Conservation (phyloP, 495 filamentous ascomycete species). For the Penicillium desertorum region DNA sequence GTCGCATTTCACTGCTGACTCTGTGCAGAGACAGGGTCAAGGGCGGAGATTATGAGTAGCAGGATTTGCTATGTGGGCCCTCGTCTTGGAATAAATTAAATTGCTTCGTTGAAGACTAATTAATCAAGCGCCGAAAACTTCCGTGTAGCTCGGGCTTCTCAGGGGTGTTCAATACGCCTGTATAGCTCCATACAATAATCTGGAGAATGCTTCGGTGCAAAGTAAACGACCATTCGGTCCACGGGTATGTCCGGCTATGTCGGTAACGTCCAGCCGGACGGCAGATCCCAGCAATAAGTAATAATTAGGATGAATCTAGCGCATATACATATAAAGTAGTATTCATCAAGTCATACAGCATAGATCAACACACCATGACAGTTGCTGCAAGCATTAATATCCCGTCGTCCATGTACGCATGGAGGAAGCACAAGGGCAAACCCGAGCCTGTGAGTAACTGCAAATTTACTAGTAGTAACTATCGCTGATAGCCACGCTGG, state of each 20-base stretch:
- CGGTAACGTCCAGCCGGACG: background rate
- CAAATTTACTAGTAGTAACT: no score
- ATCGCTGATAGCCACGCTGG: background rate
- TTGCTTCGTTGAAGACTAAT: background rate
- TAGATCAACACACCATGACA: background rate
- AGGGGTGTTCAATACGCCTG: background rate
- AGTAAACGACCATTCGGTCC: no score
- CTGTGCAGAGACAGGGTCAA: slow-evolving; percentile 3
- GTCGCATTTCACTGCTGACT: background rate
- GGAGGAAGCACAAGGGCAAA: slow-evolving; percentile 27
- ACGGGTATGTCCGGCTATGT: background rate
- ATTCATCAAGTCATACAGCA: background rate
- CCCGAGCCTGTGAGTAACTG: slow-evolving; percentile 11
- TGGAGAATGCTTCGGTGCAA: background rate
- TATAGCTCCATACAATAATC: background rate
- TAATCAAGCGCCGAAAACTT: background rate
- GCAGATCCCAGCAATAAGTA: background rate
- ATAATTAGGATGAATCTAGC: background rate
- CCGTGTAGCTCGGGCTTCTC: no score
- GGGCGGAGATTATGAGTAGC: background rate
- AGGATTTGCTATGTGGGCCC: background rate
- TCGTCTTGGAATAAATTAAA: background rate
- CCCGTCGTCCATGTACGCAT: slow-evolving; percentile 22
- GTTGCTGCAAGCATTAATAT: background rate
- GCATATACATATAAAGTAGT: background rate